phyloP scores from a whole-genome alignment of 164 flowering plant species.

The Warburgia ugandensis region DNA sequence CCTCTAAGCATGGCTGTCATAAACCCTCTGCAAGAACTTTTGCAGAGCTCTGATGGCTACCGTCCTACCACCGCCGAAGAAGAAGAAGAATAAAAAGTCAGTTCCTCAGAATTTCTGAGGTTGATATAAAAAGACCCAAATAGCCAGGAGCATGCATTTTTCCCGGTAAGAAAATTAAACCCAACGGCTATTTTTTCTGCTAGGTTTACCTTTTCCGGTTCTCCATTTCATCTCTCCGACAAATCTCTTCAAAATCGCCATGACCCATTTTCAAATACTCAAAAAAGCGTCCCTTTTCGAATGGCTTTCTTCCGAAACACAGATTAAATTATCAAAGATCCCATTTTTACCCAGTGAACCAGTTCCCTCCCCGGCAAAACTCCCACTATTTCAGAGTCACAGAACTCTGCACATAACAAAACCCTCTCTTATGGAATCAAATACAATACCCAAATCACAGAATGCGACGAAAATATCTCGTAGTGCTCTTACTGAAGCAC shows the following conservation, averaged over 20 bases:
- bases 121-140: too few relatives aligned
- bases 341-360: background rate
- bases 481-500: constrained; percentile 22
- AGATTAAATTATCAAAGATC: background rate
- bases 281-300: background rate
- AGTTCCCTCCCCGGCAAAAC: background rate
- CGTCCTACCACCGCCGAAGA: too few relatives aligned
- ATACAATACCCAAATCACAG: background rate
- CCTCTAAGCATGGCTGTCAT: too few relatives aligned
- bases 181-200: too few relatives aligned
- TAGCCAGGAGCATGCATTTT: too few relatives aligned
- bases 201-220: background rate
- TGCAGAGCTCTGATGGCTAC: too few relatives aligned
- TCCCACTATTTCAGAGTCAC: background rate
- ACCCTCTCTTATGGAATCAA: background rate
- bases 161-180: too few relatives aligned
- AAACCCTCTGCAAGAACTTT: too few relatives aligned
- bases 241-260: background rate
- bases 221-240: background rate
- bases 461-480: background rate
- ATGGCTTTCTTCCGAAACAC: constrained; percentile 1
- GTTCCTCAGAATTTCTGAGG: too few relatives aligned
- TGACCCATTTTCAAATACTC: constrained; percentile 7
- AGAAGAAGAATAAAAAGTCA: too few relatives aligned
- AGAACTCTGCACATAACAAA: background rate